Percentiles rank a stretch among this genome's conserved stretches.
Conservation (phyloP, 78 protist species). For the Planoprotostelium fungivorum region DNA sequence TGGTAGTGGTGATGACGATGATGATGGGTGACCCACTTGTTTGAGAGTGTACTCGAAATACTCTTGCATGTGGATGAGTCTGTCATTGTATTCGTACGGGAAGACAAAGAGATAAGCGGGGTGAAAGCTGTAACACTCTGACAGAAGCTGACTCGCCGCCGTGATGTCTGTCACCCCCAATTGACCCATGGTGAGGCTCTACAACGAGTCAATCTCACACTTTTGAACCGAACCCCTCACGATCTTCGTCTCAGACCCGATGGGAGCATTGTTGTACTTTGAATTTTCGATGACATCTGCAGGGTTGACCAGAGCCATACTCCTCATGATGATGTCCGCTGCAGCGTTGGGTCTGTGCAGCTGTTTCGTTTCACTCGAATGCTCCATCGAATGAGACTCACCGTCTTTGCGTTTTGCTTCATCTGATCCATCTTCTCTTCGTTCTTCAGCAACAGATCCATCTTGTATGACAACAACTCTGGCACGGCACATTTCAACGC, state of each 20-base stretch:
- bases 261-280: background rate
- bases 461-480: background rate
- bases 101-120: background rate
- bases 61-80: background rate
- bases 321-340: background rate
- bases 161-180: background rate
- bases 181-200: background rate
- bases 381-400: background rate
- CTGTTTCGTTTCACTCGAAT: background rate
- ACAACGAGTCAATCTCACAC: background rate
- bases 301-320: background rate
- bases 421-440: background rate
- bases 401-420: background rate
- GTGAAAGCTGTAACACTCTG: background rate
- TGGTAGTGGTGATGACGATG: too few relatives aligned
- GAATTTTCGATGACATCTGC: background rate
- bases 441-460: background rate
- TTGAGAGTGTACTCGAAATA: too few relatives aligned
- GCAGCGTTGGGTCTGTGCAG: background rate
- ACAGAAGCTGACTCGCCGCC: background rate
- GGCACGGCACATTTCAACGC: background rate
- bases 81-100: background rate
- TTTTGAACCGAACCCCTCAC: background rate
- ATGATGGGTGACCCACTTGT: too few relatives aligned
- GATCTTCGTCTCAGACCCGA: background rate